Evolutionary conservation across 129 eudicot genomes (phyloP), one percentile per base, ranked within the genome.

Genomic region (Centaurea solstitialis): DNA sequence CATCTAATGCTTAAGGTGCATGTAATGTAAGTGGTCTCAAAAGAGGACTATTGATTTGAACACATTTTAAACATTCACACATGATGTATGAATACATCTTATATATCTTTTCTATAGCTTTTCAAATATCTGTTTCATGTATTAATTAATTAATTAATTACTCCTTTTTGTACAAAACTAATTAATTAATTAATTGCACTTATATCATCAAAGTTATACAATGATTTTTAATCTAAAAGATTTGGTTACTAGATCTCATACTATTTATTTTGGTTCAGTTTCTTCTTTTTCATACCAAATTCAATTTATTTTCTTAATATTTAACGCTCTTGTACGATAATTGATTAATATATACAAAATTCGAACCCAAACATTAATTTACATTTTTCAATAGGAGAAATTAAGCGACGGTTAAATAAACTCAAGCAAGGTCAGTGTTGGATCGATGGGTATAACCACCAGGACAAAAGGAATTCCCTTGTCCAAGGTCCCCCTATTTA

Each of bases 81-180:
- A 72, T 77, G 79, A 72, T 77, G 79, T 72, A 71, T 64, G 74
- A 30, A 30, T 68, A 40, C 28, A 70, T 77, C 82, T 39, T 70
- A 77, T 78, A 70, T 71, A 71, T 82, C 82, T 71, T 82, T 23
- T 77, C 61, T 62, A 40, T 77, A 77, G 75, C 18, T 20, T 71
- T 41, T 70, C 73, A 64, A 40, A 62, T 39, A 33, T 53, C 21
- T 41, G 33, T 26, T 15, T 83, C 22, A 57, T 57, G 85, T 57
- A 64, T 77, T 72, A 74, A 72, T 77, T 83, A 68, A 72, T 77
- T 83, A 68, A 59, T 77, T 77, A 72, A 72, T 62, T 62, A 65
- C 74, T 71, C 66, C 21, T 41, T 2, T 77, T 50, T 81, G 86
- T 76, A 83, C 86, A 83, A 77, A 77, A 77, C 21, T 77, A 83